Conservation (phyloP, 306 rosid species). For the Cucurbita moschata region DNA sequence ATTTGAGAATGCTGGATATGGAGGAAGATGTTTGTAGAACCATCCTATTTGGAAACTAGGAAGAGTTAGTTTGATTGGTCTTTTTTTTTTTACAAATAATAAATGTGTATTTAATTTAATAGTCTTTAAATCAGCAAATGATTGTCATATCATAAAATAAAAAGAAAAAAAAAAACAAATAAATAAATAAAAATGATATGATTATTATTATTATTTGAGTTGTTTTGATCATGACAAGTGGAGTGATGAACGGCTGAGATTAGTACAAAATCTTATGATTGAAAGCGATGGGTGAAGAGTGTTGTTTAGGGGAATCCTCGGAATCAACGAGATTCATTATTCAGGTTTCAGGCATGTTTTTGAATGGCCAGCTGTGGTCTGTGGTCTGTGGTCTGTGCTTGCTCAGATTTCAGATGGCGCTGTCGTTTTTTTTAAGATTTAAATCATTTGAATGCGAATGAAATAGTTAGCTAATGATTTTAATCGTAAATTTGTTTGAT, state of each 20-base stretch:
- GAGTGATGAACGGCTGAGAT: not conserved
- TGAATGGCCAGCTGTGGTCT: not conserved
- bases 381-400: not conserved
- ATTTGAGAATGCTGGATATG: slow-evolving; percentile 53
- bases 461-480: too few relatives aligned
- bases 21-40: slow-evolving; percentile 47
- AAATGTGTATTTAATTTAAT: not conserved
- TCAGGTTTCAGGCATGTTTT: not conserved
- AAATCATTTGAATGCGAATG: too few relatives aligned
- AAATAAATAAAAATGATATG: not conserved
- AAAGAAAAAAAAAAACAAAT: not conserved
- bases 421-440: not conserved
- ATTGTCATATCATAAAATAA: not conserved
- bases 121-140: not conserved
- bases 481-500: too few relatives aligned
- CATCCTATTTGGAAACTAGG: not conserved
- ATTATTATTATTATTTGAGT: not conserved
- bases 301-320: not conserved
- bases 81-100: not conserved
- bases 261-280: not conserved
- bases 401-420: not conserved
- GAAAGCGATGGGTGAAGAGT: not conserved
- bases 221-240: not conserved
- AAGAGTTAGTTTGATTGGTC: too few relatives aligned
- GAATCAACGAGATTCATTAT: not conserved